A percentile compares a stretch with the other conserved stretches of the same genome.
phyloP scores from a whole-genome alignment of 2,329 filamentous ascomycete genomes.

The Geosmithia flava region DNA sequence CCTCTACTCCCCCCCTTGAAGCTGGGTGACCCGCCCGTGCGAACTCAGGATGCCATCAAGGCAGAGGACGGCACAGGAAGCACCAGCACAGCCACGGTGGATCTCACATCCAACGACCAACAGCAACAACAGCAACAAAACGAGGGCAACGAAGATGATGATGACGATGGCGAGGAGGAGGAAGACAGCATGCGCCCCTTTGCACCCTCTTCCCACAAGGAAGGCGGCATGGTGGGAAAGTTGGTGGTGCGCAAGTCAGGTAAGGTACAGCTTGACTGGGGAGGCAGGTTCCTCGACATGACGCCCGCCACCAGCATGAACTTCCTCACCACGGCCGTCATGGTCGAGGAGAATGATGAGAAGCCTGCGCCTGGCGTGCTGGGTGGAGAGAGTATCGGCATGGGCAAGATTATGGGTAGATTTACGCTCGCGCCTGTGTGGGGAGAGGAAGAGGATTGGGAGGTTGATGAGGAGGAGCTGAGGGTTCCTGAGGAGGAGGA shows the following conservation, averaged over 20 bases:
- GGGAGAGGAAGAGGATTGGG: conserved; percentile 45
- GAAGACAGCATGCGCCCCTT: conserved; percentile 16
- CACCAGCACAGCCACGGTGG: conserved; percentile 17
- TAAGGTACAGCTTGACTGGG: conserved; percentile 50
- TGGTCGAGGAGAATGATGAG: conserved; percentile 45
- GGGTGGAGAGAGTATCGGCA: conserved; percentile 41
- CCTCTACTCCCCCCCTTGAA: conserved; percentile 46
- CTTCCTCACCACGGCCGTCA: conserved; percentile 46
- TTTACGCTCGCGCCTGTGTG: conserved; percentile 48
- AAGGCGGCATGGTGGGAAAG: conserved; percentile 47
- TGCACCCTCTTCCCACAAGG: conserved; percentile 25
- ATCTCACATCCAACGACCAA: conserved; percentile 25
- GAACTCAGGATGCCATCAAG: conserved; percentile 21
- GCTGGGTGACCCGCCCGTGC: conserved; percentile 10
- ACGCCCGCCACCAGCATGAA: conserved; percentile 36
- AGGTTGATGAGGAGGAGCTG: conserved; percentile 24
- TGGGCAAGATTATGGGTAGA: conserved; percentile 51
- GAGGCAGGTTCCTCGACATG: conserved; percentile 41
- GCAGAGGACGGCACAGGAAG: conserved; percentile 21
- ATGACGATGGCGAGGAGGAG: conserved; percentile 13
- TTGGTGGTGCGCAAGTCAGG: conserved; percentile 50
- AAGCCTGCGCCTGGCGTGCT: conserved; percentile 28
- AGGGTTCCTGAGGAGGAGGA: background rate
- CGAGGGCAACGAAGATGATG: conserved; percentile 13
- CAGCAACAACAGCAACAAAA: conserved; percentile 11